Evolutionary conservation across 2,329 filamentous ascomycete genomes (phyloP), one percentile per base, ranked within the genome.

Genomic region (Sclerotinia borealis): DNA sequence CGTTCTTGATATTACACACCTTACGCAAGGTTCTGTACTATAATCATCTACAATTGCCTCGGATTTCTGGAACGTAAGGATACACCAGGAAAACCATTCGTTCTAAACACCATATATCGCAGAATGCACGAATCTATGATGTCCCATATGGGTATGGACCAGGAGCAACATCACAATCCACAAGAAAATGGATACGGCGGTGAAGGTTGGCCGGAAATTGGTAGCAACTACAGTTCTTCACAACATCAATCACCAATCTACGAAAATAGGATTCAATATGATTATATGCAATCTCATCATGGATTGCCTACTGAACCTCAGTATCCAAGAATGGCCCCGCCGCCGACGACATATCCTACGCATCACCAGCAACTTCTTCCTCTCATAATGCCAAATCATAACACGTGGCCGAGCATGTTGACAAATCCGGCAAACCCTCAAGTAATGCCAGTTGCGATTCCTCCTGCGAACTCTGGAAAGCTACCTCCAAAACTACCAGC

Each of bases 331-430:
- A 82, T 85, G 70, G 48, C 55, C 31, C 81, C 84, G 68, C 82
- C 82, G 69, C 81, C 84, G 66, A 79, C 84, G 65, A 81, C 81
- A 64, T 72, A 78, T 51, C 72, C 82, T 69, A 77, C 68, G 17
- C 77, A 79, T 37, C 79, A 80, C 64, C 79, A 78, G 65, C 84
- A 85, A 66, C 77, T 90, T 25, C 85, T 90, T 27, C 88, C 90
- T 73, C 79, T 93, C 68, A 87, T 91, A 70, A 89, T 90, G 79
- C 86, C 88, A 27, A 81, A 81, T 52, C 82, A 88, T 67, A 75
- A 81, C 58, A 81, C 83, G 67, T 96, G 91, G 91, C 91, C 91
- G 9, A 93, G 90, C 75, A 89, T 92, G 83, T 79, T 93, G 74
- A 90, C 88, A 51, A 89, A 88, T 68, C 88, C 90, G 50, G 80